phyloP scores from a whole-genome alignment of 768 basidiomycete species.

The Amylocystis lapponica region DNA sequence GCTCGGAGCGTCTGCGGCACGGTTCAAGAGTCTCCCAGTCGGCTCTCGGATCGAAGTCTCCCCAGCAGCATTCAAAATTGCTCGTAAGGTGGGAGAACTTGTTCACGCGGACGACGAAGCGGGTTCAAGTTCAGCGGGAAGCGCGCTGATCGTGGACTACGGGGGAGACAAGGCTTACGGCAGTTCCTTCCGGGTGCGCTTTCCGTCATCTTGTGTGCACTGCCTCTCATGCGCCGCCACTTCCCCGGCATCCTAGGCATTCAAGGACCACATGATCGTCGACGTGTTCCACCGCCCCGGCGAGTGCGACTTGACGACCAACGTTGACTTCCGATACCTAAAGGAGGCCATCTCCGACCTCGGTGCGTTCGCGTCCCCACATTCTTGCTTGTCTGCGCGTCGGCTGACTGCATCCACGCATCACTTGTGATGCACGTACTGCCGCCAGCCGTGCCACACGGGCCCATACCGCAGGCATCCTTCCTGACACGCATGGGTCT shows the following conservation, averaged over 20 bases:
- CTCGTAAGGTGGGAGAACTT: slow-evolving; percentile 61
- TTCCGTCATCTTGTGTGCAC: neutral
- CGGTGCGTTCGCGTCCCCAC: slow-evolving; percentile 37
- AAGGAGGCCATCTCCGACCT: slow-evolving; percentile 65
- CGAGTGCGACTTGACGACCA: slow-evolving; percentile 88
- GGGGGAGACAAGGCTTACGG: slow-evolving; percentile 67
- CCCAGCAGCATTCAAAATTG: slow-evolving; percentile 60
- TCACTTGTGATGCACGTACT: no score
- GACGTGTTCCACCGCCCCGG: slow-evolving; percentile 85
- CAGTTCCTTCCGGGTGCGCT: slow-evolving; percentile 73
- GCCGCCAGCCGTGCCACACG: slow-evolving; percentile 41
- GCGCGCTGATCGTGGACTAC: slow-evolving; percentile 86
- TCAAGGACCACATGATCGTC: slow-evolving; percentile 80
- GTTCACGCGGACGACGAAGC: slow-evolving; percentile 25
- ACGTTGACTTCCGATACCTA: slow-evolving; percentile 92
- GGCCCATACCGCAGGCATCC: slow-evolving; percentile 65
- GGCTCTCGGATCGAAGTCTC: slow-evolving; percentile 82
- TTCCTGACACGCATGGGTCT: slow-evolving; percentile 84
- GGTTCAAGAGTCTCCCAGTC: slow-evolving; percentile 61
- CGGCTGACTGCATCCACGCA: no score
- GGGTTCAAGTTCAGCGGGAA: slow-evolving; percentile 34
- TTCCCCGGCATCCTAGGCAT: slow-evolving; percentile 51
- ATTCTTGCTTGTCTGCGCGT: no score
- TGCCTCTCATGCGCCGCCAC: no score
- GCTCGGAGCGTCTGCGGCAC: slow-evolving; percentile 57